Percentiles rank a stretch among this genome's conserved stretches.
phyloP scores from a whole-genome alignment of 2,329 filamentous ascomycete species.

The Colletotrichum abscissum region DNA sequence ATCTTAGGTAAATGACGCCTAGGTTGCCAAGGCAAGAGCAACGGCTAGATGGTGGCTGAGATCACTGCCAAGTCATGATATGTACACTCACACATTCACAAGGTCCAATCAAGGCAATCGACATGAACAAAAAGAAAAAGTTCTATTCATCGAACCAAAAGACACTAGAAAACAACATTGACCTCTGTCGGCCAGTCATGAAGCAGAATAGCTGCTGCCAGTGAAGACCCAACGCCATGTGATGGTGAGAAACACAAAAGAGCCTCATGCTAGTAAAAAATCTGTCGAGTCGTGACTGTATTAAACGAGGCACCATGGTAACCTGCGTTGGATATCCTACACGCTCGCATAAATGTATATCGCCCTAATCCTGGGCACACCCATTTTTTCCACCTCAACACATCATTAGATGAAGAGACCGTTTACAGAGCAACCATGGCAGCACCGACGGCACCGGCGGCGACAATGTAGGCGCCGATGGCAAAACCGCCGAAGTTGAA shows the following conservation, averaged over 20 bases:
- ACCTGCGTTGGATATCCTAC: conserved; percentile 30
- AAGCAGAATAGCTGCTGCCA: conserved; percentile 31
- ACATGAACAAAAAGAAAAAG: conserved; percentile 23
- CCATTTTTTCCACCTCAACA: conserved; percentile 17
- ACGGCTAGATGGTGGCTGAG: not conserved
- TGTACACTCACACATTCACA: not conserved
- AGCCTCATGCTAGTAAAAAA: conserved; percentile 24
- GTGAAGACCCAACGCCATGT: conserved; percentile 33
- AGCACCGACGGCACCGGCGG: conserved; percentile 64
- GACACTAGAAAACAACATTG: conserved; percentile 19
- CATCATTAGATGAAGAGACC: not conserved
- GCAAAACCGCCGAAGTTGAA: conserved; percentile 60
- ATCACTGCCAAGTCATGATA: not conserved
- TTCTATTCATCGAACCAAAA: conserved; percentile 26
- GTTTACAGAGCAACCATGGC: conserved; percentile 65
- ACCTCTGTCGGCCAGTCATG: conserved; percentile 24
- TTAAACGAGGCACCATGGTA: conserved; percentile 25
- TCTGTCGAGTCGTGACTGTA: conserved; percentile 32
- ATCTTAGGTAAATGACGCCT: not conserved
- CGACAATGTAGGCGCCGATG: conserved; percentile 61
- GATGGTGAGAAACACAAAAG: conserved; percentile 29
- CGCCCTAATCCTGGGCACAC: conserved; percentile 2
- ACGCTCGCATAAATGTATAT: conserved; percentile 23
- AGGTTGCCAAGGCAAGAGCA: not conserved
- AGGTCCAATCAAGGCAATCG: not conserved